Evolutionary conservation across 2,329 filamentous ascomycete species (phyloP), one percentile per base, ranked within the genome.

Genomic region (Ophiostoma tasmaniense): DNA sequence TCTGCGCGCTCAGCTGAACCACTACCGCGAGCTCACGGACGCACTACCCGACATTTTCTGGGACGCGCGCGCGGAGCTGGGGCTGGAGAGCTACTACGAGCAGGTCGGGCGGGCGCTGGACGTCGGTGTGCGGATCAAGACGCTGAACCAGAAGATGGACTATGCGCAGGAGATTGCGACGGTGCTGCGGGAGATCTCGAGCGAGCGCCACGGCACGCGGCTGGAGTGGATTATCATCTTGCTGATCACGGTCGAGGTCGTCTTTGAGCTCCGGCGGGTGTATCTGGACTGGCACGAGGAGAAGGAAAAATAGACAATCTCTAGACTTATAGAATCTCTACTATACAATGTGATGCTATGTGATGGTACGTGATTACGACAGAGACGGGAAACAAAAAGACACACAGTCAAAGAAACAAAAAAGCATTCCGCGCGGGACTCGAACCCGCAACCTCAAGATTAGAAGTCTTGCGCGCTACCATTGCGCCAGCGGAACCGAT

Each of bases 141-240:
- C 92, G 22, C 80, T 98, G 73, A 99, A 99, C 77, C 92, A 96
- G 80, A 96, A 96, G 81, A 96, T 99, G 87, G 94, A 97, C 76
- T 98, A 99, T 77, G 95, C 94, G 0, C 91, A 95, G 75, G 94
- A 98, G 78, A 97, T 97, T 77, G 93, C 95, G 7, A 91, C 84
- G 67, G 93, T 98, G 20, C 80, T 98, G 71, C 84, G 95, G 70
- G 92, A 97, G 78, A 89, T 93, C 76, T 84, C 96, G 68, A 96
- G 91, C 76, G 93, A 98, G 81, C 92, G 92, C 77, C 93, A 98
- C 76, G 90, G 92, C 20, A 87, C 93, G 37, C 84, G 92, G 68
- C 83, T 99, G 13, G 95, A 98, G 80, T 94, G 92, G 90, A 96
- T 96, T 74, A 98, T 99, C 77, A 98, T 99, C 74, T 83, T 91